These are phyloP conservation scores for Pichia kudriavzevii DNA, from an alignment of 1,139 yeast genomes.

Conservation along the genomic window DNA sequence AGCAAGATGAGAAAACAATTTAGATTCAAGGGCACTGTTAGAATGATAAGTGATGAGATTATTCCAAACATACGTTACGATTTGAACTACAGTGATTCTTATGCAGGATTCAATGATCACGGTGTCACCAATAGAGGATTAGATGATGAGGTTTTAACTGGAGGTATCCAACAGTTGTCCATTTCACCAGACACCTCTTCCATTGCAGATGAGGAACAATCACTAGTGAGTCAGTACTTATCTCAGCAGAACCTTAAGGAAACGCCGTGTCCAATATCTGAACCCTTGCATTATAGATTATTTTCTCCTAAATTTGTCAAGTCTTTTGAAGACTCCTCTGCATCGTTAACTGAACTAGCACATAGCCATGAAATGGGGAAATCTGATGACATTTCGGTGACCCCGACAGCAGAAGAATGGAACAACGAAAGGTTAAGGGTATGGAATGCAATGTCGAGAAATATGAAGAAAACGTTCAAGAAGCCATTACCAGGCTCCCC, in stretches of 20 bases:
- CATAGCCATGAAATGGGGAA: constrained; percentile 2
- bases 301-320: constrained; percentile 23
- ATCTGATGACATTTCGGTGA: constrained; percentile 11
- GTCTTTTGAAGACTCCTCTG: constrained; percentile 16
- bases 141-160: no score
- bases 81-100: no score
- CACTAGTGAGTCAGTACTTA: constrained; percentile 10
- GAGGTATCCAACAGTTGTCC: no score
- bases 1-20: constrained; percentile 55
- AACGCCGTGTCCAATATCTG: constrained; percentile 12
- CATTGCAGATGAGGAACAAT: constrained; percentile 8
- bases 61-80: constrained; percentile 18
- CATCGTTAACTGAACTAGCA: constrained; percentile 19
- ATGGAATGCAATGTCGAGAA: constrained; percentile 55
- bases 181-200: constrained; percentile 5
- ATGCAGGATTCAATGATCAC: no score
- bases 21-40: constrained; percentile 61
- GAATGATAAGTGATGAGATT: constrained; percentile 30
- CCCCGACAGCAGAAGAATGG: constrained; percentile 65
- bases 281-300: constrained; percentile 21
- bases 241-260: constrained; percentile 5
- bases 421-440: constrained; percentile 49
- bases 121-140: no score
- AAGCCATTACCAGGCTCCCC: constrained; percentile 64
- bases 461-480: constrained; percentile 56